Percentiles rank a stretch among this genome's conserved stretches.
Evolutionary conservation across 192 early-diverging fungal species (phyloP).

Genomic region (Coemansia interrupta): DNA sequence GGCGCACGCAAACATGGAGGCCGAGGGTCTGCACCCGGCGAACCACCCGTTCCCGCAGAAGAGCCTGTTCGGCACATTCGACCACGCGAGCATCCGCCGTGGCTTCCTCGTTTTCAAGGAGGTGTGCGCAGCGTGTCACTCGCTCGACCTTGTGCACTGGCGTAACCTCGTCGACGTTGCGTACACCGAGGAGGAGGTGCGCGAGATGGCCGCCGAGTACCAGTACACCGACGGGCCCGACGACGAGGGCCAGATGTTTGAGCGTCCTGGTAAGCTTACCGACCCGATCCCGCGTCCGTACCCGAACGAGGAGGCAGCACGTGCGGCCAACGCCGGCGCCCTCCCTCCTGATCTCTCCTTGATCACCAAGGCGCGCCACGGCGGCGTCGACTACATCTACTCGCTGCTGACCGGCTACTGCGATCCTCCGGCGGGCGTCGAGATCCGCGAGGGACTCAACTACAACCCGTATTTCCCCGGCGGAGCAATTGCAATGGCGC

Average conservation of each 20-base stretch:
- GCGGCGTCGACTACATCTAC: constrained; percentile 94
- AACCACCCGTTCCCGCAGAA: constrained; percentile 86
- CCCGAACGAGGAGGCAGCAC: constrained; percentile 94
- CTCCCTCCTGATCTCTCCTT: constrained; percentile 92
- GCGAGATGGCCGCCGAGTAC: constrained; percentile 88
- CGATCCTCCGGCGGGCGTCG: constrained; percentile 90
- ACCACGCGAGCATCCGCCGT: constrained; percentile 92
- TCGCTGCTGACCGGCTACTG: constrained; percentile 91
- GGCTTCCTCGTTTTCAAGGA: constrained; percentile 99
- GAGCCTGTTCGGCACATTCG: constrained; percentile 78
- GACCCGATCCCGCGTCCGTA: constrained; percentile 90
- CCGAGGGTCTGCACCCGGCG: constrained; percentile 89
- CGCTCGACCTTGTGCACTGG: constrained; percentile 88
- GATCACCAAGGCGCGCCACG: constrained; percentile 92
- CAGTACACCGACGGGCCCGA: constrained; percentile 92
- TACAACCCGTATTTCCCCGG: constrained; percentile 99
- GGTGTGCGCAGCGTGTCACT: constrained; percentile 96
- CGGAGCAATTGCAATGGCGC: constrained; percentile 95
- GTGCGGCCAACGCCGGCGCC: constrained; percentile 93
- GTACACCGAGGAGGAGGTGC: constrained; percentile 88
- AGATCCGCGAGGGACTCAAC: constrained; percentile 91
- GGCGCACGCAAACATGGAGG: constrained; percentile 77
- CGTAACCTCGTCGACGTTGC: constrained; percentile 94
- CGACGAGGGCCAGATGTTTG: constrained; percentile 88
- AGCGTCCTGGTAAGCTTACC: constrained; percentile 88